phyloP scores from a whole-genome alignment of 2,329 filamentous ascomycete species.

The Rachicladosporium sp. region DNA sequence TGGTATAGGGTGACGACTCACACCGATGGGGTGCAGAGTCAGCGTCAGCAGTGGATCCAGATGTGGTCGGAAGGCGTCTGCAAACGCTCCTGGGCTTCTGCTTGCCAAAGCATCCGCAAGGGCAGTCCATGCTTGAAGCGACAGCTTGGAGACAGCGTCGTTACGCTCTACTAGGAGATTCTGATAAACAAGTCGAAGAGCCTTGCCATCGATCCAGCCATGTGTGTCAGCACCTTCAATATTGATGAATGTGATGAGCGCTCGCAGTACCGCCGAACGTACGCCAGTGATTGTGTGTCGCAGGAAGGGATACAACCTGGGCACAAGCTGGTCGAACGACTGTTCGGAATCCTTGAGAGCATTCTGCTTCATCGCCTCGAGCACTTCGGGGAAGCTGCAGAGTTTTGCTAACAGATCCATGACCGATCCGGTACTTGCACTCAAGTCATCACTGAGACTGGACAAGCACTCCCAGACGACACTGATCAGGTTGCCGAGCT shows the following conservation, averaged over 20 bases:
- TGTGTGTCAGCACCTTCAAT: constrained; percentile 68
- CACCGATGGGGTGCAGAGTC: constrained; percentile 81
- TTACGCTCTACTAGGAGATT: constrained; percentile 91
- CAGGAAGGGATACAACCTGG: constrained; percentile 87
- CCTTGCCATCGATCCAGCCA: constrained; percentile 85
- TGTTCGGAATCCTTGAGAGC: constrained; percentile 71
- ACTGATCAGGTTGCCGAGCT: constrained; percentile 71
- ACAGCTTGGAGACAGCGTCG: constrained; percentile 66
- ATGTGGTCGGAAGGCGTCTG: constrained; percentile 60
- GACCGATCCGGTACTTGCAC: constrained; percentile 91
- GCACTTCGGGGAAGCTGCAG: constrained; percentile 83
- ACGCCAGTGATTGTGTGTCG: constrained; percentile 96
- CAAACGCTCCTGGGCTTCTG: constrained; percentile 51
- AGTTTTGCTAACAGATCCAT: constrained; percentile 96
- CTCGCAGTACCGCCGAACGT: constrained; percentile 81
- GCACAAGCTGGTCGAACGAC: constrained; percentile 85
- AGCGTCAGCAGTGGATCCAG: constrained; percentile 73
- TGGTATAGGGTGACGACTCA: constrained; percentile 77
- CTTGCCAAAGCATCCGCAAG: constrained; percentile 55
- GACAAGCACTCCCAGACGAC: constrained; percentile 97
- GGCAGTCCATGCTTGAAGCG: constrained; percentile 75
- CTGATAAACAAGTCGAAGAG: constrained; percentile 81
- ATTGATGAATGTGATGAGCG: constrained; percentile 81
- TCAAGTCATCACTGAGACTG: constrained; percentile 91
- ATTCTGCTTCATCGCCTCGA: constrained; percentile 87